A percentile compares a stretch with the other conserved stretches of the same genome.
Evolutionary conservation across 2,329 filamentous ascomycete species (phyloP).

Genomic region (Fusarium irregulare): DNA sequence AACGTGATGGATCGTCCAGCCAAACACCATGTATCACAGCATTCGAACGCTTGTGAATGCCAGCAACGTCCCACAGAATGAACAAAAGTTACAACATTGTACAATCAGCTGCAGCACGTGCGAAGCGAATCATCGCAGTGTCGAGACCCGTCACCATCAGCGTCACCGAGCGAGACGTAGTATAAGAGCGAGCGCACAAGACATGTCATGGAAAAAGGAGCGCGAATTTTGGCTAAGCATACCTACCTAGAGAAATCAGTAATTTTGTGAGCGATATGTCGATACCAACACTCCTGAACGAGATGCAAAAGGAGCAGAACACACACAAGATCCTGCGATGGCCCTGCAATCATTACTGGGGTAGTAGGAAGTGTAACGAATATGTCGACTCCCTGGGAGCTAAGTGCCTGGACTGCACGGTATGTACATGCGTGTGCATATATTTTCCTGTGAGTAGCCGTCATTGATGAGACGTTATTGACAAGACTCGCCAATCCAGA

Average conservation of each 20-base stretch:
- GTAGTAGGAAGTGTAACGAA: conserved; percentile 35
- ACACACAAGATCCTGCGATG: conserved; percentile 32
- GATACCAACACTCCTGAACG: background rate
- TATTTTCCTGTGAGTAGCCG: conserved; percentile 13
- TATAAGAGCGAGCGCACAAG: conserved; percentile 38
- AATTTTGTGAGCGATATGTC: conserved; percentile 3
- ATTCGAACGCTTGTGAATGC: conserved; percentile 18
- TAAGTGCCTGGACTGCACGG: conserved; percentile 39
- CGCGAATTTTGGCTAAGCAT: conserved; percentile 14
- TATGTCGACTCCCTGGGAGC: conserved; percentile 38
- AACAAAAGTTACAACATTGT: conserved; percentile 24
- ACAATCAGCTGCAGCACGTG: conserved; percentile 31
- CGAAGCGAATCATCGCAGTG: conserved; percentile 32
- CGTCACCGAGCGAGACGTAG: conserved; percentile 5
- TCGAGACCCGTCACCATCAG: conserved; percentile 3
- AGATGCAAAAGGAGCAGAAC: background rate
- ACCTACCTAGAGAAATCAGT: conserved; percentile 5
- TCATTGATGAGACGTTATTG: conserved; percentile 27
- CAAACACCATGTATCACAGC: conserved; percentile 35
- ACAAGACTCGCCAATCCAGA: conserved; percentile 25
- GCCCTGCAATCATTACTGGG: conserved; percentile 43
- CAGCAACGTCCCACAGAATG: conserved; percentile 33
- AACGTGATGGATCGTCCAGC: background rate
- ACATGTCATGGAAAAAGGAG: conserved; percentile 2
- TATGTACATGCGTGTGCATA: conserved; percentile 25